Percentiles rank a stretch among this genome's conserved stretches.
Conservation (phyloP, 176 grass and related monocot genomes). For the Secale cereale region DNA sequence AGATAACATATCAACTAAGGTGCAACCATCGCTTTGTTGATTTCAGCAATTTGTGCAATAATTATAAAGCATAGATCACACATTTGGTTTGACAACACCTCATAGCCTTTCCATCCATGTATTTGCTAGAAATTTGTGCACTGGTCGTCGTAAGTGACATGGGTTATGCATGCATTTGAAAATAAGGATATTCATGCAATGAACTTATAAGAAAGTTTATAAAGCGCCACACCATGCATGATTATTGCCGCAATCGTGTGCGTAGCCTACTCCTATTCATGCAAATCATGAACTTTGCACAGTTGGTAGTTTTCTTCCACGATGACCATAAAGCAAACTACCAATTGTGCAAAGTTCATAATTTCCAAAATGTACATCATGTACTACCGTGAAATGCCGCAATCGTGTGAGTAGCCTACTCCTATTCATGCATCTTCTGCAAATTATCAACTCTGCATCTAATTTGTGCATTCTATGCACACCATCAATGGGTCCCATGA, state of each 20-base stretch:
- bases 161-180: too few relatives aligned
- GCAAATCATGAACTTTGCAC: too few relatives aligned
- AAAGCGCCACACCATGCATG: too few relatives aligned
- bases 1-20: slow-evolving; percentile 11
- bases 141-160: too few relatives aligned
- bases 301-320: background rate
- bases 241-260: too few relatives aligned
- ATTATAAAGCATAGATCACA: background rate
- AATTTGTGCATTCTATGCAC: background rate
- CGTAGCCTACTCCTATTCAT: too few relatives aligned
- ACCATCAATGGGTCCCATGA: background rate
- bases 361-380: too few relatives aligned
- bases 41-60: background rate
- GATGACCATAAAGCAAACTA: background rate
- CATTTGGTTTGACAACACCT: background rate
- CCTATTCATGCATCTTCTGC: background rate
- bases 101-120: background rate
- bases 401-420: background rate
- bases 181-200: too few relatives aligned
- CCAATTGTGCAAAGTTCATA: too few relatives aligned
- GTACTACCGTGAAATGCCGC: background rate
- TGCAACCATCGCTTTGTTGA: background rate
- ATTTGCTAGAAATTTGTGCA: background rate
- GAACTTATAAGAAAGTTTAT: too few relatives aligned
- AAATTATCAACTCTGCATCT: background rate